phyloP scores from a whole-genome alignment of 169 alveolate species.

The Plasmodium vivax region DNA sequence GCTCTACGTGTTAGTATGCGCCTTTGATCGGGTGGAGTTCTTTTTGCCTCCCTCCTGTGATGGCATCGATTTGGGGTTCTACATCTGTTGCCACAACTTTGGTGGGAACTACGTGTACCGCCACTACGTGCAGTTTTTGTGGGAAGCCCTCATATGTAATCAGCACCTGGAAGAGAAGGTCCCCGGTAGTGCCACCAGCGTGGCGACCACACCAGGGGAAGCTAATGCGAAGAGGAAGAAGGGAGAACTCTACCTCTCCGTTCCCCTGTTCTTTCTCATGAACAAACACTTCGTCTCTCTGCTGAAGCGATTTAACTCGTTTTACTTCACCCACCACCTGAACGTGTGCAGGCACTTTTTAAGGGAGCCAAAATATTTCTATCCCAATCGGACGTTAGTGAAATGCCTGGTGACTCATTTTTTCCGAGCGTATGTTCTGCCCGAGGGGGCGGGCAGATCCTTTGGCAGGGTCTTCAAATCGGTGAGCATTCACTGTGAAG shows the following conservation, averaged over 20 bases:
- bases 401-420: conserved; percentile 54
- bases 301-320: conserved; percentile 48
- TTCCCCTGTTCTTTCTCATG: conserved; percentile 60
- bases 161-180: conserved; percentile 29
- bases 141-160: conserved; percentile 71
- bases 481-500: not conserved
- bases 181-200: not conserved
- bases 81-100: conserved; percentile 38
- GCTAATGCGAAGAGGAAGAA: conserved; percentile 13
- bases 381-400: conserved; percentile 15
- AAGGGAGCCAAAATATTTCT: conserved; percentile 48
- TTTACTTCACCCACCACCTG: conserved; percentile 51
- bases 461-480: conserved; percentile 22
- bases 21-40: conserved; percentile 43
- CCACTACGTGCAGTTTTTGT: conserved; percentile 59
- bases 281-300: conserved; percentile 47
- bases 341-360: conserved; percentile 42
- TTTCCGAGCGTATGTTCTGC: conserved; percentile 41
- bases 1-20: conserved; percentile 47
- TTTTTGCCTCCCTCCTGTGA: conserved; percentile 74
- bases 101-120: conserved; percentile 62
- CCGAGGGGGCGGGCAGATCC: not conserved
- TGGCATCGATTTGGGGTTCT: conserved; percentile 44
- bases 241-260: conserved; percentile 43
- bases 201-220: not conserved